Evolutionary conservation across 306 rosid genomes (phyloP).

Genomic region (Lathyrus sativus): DNA sequence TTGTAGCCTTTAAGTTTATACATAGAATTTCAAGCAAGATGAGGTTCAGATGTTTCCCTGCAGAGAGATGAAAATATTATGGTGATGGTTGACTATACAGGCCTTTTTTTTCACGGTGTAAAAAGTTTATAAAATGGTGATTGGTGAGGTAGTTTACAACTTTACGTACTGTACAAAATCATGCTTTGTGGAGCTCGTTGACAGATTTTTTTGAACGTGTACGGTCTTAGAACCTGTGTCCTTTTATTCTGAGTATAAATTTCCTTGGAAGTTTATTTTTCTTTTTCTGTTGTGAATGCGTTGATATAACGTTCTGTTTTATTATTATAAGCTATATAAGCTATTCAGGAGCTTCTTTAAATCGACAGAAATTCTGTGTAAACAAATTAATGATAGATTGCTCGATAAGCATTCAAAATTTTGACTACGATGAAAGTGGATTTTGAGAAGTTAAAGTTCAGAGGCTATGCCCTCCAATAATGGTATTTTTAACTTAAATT

Average conservation of each 20-base stretch:
- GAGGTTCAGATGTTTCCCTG: slow-evolving; percentile 38
- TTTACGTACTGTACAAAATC: slow-evolving; percentile 71
- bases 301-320: neutral
- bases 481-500: too few relatives aligned
- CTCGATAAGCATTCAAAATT: too few relatives aligned
- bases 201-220: slow-evolving; percentile 45
- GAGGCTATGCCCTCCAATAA: too few relatives aligned
- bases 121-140: slow-evolving; percentile 63
- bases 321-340: neutral
- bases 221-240: slow-evolving; percentile 54
- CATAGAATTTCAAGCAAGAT: slow-evolving; percentile 46
- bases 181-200: slow-evolving; percentile 52
- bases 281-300: neutral
- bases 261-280: neutral
- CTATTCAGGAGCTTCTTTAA: too few relatives aligned
- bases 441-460: too few relatives aligned
- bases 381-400: too few relatives aligned
- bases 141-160: slow-evolving; percentile 63
- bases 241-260: neutral
- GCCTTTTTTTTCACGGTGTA: slow-evolving; percentile 59
- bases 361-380: too few relatives aligned
- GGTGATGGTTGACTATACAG: slow-evolving; percentile 43
- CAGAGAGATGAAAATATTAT: slow-evolving; percentile 50
- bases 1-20: slow-evolving; percentile 76
- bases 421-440: too few relatives aligned